A percentile compares a stretch with the other conserved stretches of the same genome.
Conservation (phyloP, 2,329 filamentous ascomycete genomes). For the Metarhizium brunneum region DNA sequence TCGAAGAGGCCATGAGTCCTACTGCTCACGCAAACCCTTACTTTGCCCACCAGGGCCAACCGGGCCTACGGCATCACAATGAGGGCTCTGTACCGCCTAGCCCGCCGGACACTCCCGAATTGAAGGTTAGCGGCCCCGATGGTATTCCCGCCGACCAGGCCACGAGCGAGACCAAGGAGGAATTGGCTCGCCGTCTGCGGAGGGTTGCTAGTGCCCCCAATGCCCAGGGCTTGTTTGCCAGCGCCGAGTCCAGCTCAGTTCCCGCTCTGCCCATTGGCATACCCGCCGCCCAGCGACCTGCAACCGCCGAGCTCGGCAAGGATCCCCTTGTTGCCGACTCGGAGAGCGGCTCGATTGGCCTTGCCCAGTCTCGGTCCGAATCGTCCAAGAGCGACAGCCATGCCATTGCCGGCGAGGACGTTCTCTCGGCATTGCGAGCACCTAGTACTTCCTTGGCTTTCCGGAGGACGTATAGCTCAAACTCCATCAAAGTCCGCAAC, state of each 20-base stretch:
- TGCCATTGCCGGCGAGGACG: constrained; percentile 35
- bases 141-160: constrained; percentile 56
- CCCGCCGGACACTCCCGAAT: constrained; percentile 77
- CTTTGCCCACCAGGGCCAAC: constrained; percentile 92
- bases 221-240: constrained; percentile 80
- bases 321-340: constrained; percentile 55
- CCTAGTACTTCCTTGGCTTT: constrained; percentile 66
- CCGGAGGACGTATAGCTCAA: constrained; percentile 93
- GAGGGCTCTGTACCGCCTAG: constrained; percentile 87
- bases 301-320: constrained; percentile 79
- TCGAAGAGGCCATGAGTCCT: constrained; percentile 83
- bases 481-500: constrained; percentile 96
- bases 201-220: constrained; percentile 95
- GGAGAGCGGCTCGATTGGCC: constrained; percentile 30
- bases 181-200: constrained; percentile 83
- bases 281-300: constrained; percentile 50
- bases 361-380: constrained; percentile 17
- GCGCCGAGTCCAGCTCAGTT: constrained; percentile 18
- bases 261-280: constrained; percentile 24
- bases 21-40: constrained; percentile 95
- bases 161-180: constrained; percentile 78
- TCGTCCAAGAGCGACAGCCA: constrained; percentile 25
- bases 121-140: constrained; percentile 62
- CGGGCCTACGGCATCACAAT: constrained; percentile 88
- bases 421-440: constrained; percentile 53